Evolutionary conservation across 2,329 filamentous ascomycete species (phyloP).

Genomic region (Cytospora mali): DNA sequence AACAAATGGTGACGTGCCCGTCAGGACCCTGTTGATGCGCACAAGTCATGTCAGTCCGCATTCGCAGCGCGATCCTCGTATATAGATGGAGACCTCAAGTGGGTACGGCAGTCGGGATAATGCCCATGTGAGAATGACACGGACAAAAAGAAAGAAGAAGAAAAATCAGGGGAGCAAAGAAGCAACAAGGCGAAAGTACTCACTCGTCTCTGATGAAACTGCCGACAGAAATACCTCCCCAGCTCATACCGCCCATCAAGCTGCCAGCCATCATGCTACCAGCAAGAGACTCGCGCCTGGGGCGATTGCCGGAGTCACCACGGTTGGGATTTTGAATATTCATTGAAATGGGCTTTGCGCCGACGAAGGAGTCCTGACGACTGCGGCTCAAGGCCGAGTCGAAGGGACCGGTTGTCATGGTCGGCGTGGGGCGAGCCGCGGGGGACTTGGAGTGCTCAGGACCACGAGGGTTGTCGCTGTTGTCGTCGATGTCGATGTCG

Average conservation of each 20-base stretch:
- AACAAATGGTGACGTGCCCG: slow-evolving; percentile 92
- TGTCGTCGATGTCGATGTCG: slow-evolving; percentile 30
- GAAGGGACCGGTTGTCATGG: slow-evolving; percentile 64
- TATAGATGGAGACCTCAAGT: slow-evolving; percentile 5
- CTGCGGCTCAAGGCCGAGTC: slow-evolving; percentile 61
- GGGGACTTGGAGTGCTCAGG: slow-evolving; percentile 3
- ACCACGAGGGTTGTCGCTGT: not conserved
- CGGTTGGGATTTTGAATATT: slow-evolving; percentile 67
- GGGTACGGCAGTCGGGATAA: slow-evolving; percentile 16
- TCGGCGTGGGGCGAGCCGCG: slow-evolving; percentile 42
- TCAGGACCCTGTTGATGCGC: slow-evolving; percentile 71
- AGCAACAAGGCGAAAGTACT: slow-evolving; percentile 45
- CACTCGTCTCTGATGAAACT: slow-evolving; percentile 99
- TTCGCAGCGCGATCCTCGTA: slow-evolving; percentile 9
- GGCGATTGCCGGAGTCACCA: slow-evolving; percentile 56
- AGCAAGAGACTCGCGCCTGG: slow-evolving; percentile 63
- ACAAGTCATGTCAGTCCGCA: slow-evolving; percentile 35
- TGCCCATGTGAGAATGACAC: slow-evolving; percentile 30
- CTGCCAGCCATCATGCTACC: slow-evolving; percentile 73
- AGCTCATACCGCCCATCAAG: slow-evolving; percentile 82
- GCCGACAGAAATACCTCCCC: slow-evolving; percentile 93
- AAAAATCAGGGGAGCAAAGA: slow-evolving; percentile 24
- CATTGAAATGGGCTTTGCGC: slow-evolving; percentile 67
- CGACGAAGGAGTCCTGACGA: slow-evolving; percentile 68
- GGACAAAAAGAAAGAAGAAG: slow-evolving; percentile 31